phyloP scores from a whole-genome alignment of 2,329 filamentous ascomycete genomes.

The Basipetospora chlamydospora region DNA sequence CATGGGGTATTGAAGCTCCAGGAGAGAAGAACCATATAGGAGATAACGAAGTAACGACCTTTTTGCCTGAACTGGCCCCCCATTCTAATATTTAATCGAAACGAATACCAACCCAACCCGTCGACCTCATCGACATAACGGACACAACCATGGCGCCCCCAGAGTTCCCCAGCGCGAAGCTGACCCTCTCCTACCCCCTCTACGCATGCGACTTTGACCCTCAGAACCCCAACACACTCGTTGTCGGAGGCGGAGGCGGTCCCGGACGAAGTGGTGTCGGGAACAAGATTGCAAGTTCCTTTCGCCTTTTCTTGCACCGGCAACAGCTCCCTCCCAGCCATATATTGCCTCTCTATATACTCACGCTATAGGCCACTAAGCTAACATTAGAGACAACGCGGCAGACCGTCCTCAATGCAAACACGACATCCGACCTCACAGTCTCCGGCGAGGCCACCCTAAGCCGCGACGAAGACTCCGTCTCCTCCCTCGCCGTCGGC shows the following conservation, averaged over 20 bases:
- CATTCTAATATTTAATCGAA: too few relatives aligned
- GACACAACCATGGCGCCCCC: slow-evolving; percentile 23
- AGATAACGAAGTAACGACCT: too few relatives aligned
- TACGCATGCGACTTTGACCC: slow-evolving; percentile 84
- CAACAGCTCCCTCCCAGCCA: too few relatives aligned
- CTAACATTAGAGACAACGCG: slow-evolving; percentile 1
- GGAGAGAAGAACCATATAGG: too few relatives aligned
- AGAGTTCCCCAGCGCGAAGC: slow-evolving; percentile 36
- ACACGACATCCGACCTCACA: slow-evolving; percentile 45
- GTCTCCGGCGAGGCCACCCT: slow-evolving; percentile 61
- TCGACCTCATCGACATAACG: too few relatives aligned
- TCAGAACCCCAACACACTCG: slow-evolving; percentile 56
- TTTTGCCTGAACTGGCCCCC: too few relatives aligned
- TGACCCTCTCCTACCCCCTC: slow-evolving; percentile 66
- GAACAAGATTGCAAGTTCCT: slow-evolving; percentile 64
- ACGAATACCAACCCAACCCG: too few relatives aligned
- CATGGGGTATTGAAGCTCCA: too few relatives aligned
- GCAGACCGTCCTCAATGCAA: slow-evolving; percentile 59
- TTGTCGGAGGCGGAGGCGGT: slow-evolving; percentile 81
- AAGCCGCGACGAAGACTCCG: slow-evolving; percentile 74
- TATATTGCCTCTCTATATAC: not conserved
- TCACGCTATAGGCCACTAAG: not conserved
- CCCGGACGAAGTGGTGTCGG: slow-evolving; percentile 66
- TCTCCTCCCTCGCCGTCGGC: slow-evolving; percentile 66
- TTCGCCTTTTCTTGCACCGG: too few relatives aligned